Percentiles rank a stretch among this genome's conserved stretches.
These are phyloP conservation scores for Trichocladium uniseriatum DNA, from an alignment of 495 filamentous ascomycete genomes.

Conservation along the genomic window DNA sequence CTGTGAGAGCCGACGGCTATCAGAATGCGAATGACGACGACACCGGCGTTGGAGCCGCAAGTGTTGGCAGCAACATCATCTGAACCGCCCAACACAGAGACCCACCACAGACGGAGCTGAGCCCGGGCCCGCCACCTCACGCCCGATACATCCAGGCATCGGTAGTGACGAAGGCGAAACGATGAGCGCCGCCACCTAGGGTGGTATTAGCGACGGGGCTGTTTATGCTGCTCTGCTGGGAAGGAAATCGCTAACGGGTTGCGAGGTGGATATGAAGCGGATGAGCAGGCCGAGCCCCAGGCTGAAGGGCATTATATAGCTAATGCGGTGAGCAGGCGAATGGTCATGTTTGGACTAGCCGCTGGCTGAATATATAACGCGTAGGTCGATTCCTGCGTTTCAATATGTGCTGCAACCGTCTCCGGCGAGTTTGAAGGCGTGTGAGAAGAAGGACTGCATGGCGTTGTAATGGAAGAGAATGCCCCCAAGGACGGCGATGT, in stretches of 20 bases:
- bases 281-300: no score
- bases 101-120: neutral
- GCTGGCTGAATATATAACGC: neutral
- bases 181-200: conserved; percentile 9
- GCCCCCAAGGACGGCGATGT: conserved; percentile 88
- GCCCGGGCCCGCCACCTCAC: neutral
- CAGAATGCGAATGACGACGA: no score
- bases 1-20: neutral
- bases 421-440: conserved; percentile 66
- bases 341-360: no score
- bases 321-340: no score
- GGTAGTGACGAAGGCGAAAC: conserved; percentile 6
- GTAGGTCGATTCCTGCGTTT: neutral
- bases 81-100: neutral
- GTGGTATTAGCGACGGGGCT: conserved; percentile 13
- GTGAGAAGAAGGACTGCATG: conserved; percentile 89
- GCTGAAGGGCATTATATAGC: no score
- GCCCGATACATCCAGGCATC: conserved; percentile 9
- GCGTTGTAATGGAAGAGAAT: conserved; percentile 93
- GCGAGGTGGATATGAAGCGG: no score
- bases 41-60: neutral
- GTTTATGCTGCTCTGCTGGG: conserved; percentile 17
- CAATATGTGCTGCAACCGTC: conserved; percentile 40
- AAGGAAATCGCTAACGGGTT: neutral
- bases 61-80: neutral